Evolutionary conservation across 306 rosid species (phyloP), one percentile per base, ranked within the genome.

Genomic region (Oxytropis ochrocephala): DNA sequence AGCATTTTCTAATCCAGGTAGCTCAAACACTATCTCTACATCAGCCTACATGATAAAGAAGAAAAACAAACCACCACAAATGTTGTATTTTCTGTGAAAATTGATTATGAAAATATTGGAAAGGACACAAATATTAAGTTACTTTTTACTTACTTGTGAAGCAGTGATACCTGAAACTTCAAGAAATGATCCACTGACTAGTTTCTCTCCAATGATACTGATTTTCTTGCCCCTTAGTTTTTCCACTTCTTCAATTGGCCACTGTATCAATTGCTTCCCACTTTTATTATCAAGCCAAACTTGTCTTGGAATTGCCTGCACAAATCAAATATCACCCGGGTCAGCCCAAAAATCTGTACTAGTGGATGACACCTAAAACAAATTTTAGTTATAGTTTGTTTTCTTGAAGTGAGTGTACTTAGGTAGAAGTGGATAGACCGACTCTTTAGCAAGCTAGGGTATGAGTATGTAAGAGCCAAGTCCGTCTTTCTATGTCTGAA

Each of bases 231-330:
- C 32, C 21, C 86, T 78, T 33, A 84, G 77, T 62, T 84, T 54
- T 61, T 82, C 68, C 12, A 84, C 62, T 63, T 84, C 87, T 69
- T 79, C 74, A 33, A 87, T 67, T 18, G 89, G 92, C 84, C 89
- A 84, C 50, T 78, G 86, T 11, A 84, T 46, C 64, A 87, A 78
- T 78, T 48, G 79, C 52, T 46, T 67, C 39, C 86, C 84, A 50
- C 76, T 80, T 65, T 48, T 61, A 44, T 66, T 61, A 61, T 69
- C 74, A 33, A 87, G 92, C 79, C 72, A 60, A 70, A 84, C 53
- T 32, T 77, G 85, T 60, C 92, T 84, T 11, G 89, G 92, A 78
- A 87, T 43, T 1, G 87, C 9, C 92, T 84, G 55, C 42, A 42
- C 36, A 57, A 9, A 33, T 11, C 50, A 59, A 55, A 78, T 24